Percentiles rank a stretch among this genome's conserved stretches.
These are phyloP conservation scores for Helianthus tuberosus DNA, from an alignment of 129 eudicot genomes.

Conservation along the genomic window DNA sequence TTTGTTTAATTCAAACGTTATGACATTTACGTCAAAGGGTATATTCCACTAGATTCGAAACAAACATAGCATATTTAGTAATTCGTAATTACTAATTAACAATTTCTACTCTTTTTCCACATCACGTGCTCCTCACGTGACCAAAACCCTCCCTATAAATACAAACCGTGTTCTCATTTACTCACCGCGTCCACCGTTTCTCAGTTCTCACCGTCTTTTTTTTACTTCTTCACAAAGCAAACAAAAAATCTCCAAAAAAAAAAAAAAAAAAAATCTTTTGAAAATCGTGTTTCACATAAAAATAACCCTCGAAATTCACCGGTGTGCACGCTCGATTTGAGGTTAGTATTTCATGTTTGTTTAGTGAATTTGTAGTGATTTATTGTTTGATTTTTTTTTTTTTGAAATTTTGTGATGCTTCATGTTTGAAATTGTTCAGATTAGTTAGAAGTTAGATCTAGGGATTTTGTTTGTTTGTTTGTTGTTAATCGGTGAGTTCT, in stretches of 20 bases:
- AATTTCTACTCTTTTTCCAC: not conserved
- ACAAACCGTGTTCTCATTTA: not conserved
- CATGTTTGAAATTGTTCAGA: conserved; percentile 4
- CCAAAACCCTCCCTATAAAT: not conserved
- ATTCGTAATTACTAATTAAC: not conserved
- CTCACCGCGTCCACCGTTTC: not conserved
- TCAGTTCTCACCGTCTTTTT: not conserved
- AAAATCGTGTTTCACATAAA: not conserved
- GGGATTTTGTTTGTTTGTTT: conserved; percentile 6
- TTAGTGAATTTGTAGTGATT: not conserved
- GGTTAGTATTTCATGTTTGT: conserved; percentile 6
- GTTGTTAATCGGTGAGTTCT: not conserved
- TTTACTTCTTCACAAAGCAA: not conserved
- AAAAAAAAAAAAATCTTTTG: not conserved
- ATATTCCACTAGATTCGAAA: conserved; percentile 25
- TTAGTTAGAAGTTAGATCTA: conserved; percentile 21
- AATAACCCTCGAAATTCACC: not conserved
- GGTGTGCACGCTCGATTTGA: conserved; percentile 11
- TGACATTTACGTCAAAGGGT: conserved; percentile 21
- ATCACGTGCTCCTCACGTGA: conserved; percentile 35
- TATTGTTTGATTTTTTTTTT: not conserved
- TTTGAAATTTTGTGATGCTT: conserved; percentile 2
- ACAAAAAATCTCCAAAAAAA: not conserved
- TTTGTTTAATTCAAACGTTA: conserved; percentile 17
- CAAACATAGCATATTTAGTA: not conserved